Conservation (phyloP, 768 basidiomycete species). For the Dioszegia hungarica region DNA sequence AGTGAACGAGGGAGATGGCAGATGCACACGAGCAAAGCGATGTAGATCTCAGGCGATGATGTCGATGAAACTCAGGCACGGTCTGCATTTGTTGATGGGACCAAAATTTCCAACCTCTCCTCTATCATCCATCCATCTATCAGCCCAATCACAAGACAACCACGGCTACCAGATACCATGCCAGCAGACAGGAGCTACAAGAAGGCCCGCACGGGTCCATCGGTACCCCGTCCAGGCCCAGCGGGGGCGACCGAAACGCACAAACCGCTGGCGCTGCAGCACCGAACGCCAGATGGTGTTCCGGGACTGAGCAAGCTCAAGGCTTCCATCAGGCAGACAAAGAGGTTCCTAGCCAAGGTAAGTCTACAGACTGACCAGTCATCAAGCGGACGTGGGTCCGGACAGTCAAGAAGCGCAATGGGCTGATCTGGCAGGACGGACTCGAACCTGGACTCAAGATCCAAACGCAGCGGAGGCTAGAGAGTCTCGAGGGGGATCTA, state of each 20-base stretch:
- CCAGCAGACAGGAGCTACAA: background rate
- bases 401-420: slow-evolving; percentile 53
- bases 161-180: background rate
- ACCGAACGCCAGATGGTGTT: slow-evolving; percentile 34
- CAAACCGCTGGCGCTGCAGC: slow-evolving; percentile 1
- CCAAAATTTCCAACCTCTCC: too few relatives aligned
- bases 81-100: too few relatives aligned
- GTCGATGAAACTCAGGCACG: too few relatives aligned
- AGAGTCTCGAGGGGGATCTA: slow-evolving; percentile 60
- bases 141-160: too few relatives aligned
- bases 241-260: background rate
- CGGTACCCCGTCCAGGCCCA: background rate
- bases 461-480: slow-evolving; percentile 71
- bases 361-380: too few relatives aligned
- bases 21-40: too few relatives aligned
- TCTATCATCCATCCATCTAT: too few relatives aligned
- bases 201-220: slow-evolving; percentile 7
- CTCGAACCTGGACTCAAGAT: slow-evolving; percentile 79
- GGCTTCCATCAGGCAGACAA: slow-evolving; percentile 73
- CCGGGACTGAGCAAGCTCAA: slow-evolving; percentile 85
- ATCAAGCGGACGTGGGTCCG: too few relatives aligned
- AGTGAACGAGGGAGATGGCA: background rate
- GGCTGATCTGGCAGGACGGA: slow-evolving; percentile 72
- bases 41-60: too few relatives aligned
- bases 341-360: slow-evolving; percentile 74